Conservation (phyloP, 345 rosid species). For the Bruguiera sexangula region DNA sequence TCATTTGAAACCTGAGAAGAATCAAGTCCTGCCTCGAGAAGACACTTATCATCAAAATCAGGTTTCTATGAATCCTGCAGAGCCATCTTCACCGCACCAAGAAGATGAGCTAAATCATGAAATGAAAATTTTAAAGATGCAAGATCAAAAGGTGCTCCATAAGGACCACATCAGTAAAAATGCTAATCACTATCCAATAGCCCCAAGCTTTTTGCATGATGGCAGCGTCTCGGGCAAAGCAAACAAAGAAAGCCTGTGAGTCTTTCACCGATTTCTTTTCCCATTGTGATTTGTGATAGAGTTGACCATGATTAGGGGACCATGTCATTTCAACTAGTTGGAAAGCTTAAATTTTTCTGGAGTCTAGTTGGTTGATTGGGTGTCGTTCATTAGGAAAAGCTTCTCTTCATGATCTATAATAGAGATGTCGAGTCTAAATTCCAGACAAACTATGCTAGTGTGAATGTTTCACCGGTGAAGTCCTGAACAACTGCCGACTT, state of each 20-base stretch:
- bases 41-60: constrained; percentile 47
- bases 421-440: too few relatives aligned
- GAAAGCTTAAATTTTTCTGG: neutral
- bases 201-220: constrained; percentile 84
- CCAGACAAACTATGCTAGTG: too few relatives aligned
- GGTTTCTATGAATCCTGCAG: constrained; percentile 43
- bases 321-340: neutral
- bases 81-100: constrained; percentile 56
- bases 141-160: constrained; percentile 44
- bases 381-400: too few relatives aligned
- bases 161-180: constrained; percentile 51
- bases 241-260: constrained; percentile 84
- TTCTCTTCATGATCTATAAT: too few relatives aligned
- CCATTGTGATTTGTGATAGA: neutral
- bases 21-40: constrained; percentile 85
- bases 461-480: too few relatives aligned
- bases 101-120: constrained; percentile 67
- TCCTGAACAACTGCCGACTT: too few relatives aligned
- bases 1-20: constrained; percentile 76
- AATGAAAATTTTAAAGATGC: constrained; percentile 59
- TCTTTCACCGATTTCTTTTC: constrained; percentile 22
- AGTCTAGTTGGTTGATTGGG: too few relatives aligned
- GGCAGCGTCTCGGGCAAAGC: constrained; percentile 38
- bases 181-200: constrained; percentile 54
- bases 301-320: neutral